Base-by-base conservation (phyloP, 2,329 filamentous ascomycete genomes). In the Arthroderma sp. region DNA sequence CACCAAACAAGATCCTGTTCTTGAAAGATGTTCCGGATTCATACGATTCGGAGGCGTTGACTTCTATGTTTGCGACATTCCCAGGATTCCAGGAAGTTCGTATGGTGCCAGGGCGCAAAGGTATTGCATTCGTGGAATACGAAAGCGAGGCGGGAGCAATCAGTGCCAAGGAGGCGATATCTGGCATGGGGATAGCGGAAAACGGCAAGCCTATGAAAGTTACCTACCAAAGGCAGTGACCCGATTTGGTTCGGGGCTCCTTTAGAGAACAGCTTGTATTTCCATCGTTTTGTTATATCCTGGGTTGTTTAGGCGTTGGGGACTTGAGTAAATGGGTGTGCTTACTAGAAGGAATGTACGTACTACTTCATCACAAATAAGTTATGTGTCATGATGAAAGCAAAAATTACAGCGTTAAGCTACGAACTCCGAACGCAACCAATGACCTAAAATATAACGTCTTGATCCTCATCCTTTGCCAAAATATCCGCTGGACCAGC, bases 71-170 rank as follows among this genome's bases (percentile, higher is more conserved):
- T 66, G 78, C 80, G 42, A 80, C 83, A 40, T 98, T 93, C 68
- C 85, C 94, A 51, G 89, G 89, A 28, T 95, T 98, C 71, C 83
- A 82, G 60, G 91, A 98, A 69, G 85, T 95, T 38, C 79, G 91
- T 57, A 66, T 86, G 60, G 89, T 96, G 38, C 88, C 89, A 4
- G 84, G 86, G 29, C 74, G 89, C 42, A 82, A 78, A 51, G 86
- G 86, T 3, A 88, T 98, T 63, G 91, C 87, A 0, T 98, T 98
- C 63, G 86, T 95, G 48, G 91, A 98, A 65, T 98, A 96, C 68
- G 86, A 94, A 57, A 80, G 78, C 53, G 87, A 96, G 68, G 75
- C 81, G 40, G 87, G 86, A 36, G 88, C 91, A 29, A 94, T 94
- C 56, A 82, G 80, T 44, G 91, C 91, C 11, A 96, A 94, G 73